These are phyloP conservation scores for Solanum lycopersicoides DNA, from an alignment of 257 asterid genomes.

Conservation along the genomic window DNA sequence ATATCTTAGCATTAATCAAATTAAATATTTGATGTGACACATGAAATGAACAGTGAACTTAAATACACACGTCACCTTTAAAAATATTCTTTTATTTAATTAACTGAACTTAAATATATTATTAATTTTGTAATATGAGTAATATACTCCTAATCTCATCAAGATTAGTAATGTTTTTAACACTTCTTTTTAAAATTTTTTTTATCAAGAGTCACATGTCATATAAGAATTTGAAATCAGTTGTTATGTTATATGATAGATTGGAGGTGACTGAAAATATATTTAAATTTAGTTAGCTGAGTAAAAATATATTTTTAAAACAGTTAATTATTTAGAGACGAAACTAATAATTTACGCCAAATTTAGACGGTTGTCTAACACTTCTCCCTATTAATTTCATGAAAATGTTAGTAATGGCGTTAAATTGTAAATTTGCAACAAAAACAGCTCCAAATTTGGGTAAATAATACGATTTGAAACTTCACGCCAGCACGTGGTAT, in stretches of 20 bases:
- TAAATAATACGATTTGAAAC: background rate
- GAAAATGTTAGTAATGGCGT: background rate
- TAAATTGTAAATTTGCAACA: background rate
- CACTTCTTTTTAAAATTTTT: too few species aligned
- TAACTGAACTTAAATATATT: too few species aligned
- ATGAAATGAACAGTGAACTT: background rate
- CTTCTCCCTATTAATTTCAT: background rate
- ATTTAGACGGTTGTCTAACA: accelerated
- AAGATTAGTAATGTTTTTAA: too few species aligned
- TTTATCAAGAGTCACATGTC: too few species aligned
- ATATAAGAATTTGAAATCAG: too few species aligned
- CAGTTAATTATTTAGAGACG: accelerated
- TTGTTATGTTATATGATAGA: too few species aligned
- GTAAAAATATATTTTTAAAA: too few species aligned
- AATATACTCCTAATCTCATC: accelerated
- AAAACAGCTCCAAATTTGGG: background rate
- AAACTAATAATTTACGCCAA: too few species aligned
- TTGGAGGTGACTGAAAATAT: accelerated
- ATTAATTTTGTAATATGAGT: accelerated
- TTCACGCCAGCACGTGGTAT: conserved; percentile 14
- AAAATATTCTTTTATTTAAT: too few species aligned
- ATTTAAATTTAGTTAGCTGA: too few species aligned
- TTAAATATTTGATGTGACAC: background rate
- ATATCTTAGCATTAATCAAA: background rate
- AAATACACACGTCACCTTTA: background rate